Evolutionary conservation across 768 basidiomycete species (phyloP).

Genomic region (Candolleomyces aberdarensis): DNA sequence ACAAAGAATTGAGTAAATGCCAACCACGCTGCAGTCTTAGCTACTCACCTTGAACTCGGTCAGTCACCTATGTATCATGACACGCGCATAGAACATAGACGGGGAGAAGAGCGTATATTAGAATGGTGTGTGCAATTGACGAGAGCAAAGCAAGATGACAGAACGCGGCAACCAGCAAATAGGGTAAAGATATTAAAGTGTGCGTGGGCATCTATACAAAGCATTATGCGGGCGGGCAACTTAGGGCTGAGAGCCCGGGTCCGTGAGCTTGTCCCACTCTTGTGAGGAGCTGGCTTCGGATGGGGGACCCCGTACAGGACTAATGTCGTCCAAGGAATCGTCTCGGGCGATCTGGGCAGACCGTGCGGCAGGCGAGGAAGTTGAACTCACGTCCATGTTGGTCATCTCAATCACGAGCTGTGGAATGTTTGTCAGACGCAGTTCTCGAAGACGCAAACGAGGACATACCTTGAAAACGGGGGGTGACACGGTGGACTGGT

Average conservation of each 20-base stretch:
- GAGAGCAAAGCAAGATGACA: constrained; percentile 16
- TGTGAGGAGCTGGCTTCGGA: constrained; percentile 88
- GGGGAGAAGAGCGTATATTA: constrained; percentile 54
- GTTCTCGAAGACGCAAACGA: not conserved
- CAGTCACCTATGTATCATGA: constrained; percentile 49
- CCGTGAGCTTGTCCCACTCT: constrained; percentile 87
- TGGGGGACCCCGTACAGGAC: constrained; percentile 67
- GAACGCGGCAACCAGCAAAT: constrained; percentile 20
- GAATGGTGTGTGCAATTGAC: constrained; percentile 36
- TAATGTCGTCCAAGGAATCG: constrained; percentile 50
- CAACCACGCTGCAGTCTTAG: constrained; percentile 7
- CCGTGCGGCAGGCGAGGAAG: constrained; percentile 36
- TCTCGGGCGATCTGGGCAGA: constrained; percentile 27
- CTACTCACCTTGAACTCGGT: constrained; percentile 72
- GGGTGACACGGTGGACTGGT: constrained; percentile 85
- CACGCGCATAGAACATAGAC: constrained; percentile 18
- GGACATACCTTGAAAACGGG: constrained; percentile 70
- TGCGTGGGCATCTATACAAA: constrained; percentile 6
- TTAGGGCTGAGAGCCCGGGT: constrained; percentile 57
- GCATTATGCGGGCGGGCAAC: constrained; percentile 7
- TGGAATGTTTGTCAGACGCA: constrained; percentile 6
- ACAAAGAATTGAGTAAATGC: constrained; percentile 3
- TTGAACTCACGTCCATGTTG: constrained; percentile 82
- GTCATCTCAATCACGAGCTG: constrained; percentile 72
- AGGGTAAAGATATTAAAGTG: constrained; percentile 4